These are phyloP conservation scores for Trichoderma koningiopsis DNA, from an alignment of 2,329 filamentous ascomycete genomes.

Conservation along the genomic window DNA sequence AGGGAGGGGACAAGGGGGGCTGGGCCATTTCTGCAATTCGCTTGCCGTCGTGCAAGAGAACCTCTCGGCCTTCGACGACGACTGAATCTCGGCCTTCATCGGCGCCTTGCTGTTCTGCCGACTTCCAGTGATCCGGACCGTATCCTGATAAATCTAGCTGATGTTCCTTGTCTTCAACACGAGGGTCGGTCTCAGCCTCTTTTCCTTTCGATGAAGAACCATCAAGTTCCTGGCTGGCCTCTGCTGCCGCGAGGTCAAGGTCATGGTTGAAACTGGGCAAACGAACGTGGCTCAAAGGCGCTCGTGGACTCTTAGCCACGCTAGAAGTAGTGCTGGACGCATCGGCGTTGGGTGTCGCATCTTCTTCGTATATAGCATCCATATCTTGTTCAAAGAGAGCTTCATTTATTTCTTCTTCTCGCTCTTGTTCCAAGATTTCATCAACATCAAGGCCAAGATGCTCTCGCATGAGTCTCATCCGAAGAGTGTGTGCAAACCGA, in stretches of 20 bases:
- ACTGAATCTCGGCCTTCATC: conserved; percentile 71
- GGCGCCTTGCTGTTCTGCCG: conserved; percentile 60
- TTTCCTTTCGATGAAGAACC: conserved; percentile 30
- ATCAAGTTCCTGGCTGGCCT: conserved; percentile 45
- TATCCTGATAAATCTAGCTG: conserved; percentile 76
- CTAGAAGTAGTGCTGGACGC: conserved; percentile 1
- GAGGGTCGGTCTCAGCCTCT: conserved; percentile 31
- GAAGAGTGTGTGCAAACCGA: conserved; percentile 87
- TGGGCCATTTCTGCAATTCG: conserved; percentile 54
- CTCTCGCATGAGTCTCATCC: conserved; percentile 92
- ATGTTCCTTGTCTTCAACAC: conserved; percentile 61
- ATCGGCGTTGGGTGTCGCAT: conserved; percentile 35
- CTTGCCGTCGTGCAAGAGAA: conserved; percentile 65
- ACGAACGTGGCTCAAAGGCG: conserved; percentile 30
- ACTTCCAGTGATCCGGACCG: conserved; percentile 74
- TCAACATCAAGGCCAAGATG: conserved; percentile 96
- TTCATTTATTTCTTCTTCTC: conserved; percentile 65
- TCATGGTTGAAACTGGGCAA: conserved; percentile 73
- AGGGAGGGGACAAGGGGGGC: conserved; percentile 29
- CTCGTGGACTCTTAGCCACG: conserved; percentile 46
- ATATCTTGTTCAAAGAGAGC: conserved; percentile 61
- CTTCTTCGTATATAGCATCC: conserved; percentile 62
- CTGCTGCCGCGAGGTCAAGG: conserved; percentile 47
- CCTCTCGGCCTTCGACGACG: conserved; percentile 68
- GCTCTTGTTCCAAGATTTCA: conserved; percentile 79